Base-by-base conservation (phyloP, 78 protist species). In the Tieghemostelium lacteum region DNA sequence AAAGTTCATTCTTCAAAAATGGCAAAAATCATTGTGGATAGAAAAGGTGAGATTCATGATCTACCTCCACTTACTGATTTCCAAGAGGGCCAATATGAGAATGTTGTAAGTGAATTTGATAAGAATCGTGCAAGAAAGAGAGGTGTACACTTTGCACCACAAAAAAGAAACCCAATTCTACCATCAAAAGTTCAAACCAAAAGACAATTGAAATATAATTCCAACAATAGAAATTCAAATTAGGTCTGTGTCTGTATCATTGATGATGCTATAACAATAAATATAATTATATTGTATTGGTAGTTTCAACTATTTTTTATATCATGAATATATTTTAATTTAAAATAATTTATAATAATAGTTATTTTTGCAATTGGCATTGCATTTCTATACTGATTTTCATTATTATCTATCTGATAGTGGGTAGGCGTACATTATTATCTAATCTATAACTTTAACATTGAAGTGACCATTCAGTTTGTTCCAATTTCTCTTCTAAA, bases 401-500 rank as follows among this genome's bases (percentile, higher is more conserved):
- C n/a, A n/a, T n/a, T n/a, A n/a, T n/a, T n/a, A n/a, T n/a, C n/a
- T n/a, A n/a, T n/a, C n/a, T n/a, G n/a, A n/a, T n/a, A n/a, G n/a
- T n/a, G n/a, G n/a, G n/a, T n/a, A n/a, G n/a, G n/a, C n/a, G n/a
- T n/a, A n/a, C n/a, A n/a, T n/a, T n/a, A n/a, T n/a, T n/a, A n/a
- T n/a, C n/a, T n/a, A n/a, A n/a, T n/a, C n/a, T n/a, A n/a, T n/a
- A n/a, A n/a, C n/a, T 31, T 49, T 69, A 83, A 58, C 76, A 83
- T n/a, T 83, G 91, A 33, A 83, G 62, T 29, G 80, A 69, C 91
- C 91, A 83, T 42, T 83, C 91, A 22, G 91, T 69, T 83, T 66
- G 78, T 33, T 83, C 91, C 37, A 83, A 69, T 42, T 45, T 83
- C 52, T 83, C 91, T 52, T 40, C 65, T 14, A 83, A 42, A 24